phyloP scores from a whole-genome alignment of 2,329 filamentous ascomycete genomes.

The Phialophora expanda region DNA sequence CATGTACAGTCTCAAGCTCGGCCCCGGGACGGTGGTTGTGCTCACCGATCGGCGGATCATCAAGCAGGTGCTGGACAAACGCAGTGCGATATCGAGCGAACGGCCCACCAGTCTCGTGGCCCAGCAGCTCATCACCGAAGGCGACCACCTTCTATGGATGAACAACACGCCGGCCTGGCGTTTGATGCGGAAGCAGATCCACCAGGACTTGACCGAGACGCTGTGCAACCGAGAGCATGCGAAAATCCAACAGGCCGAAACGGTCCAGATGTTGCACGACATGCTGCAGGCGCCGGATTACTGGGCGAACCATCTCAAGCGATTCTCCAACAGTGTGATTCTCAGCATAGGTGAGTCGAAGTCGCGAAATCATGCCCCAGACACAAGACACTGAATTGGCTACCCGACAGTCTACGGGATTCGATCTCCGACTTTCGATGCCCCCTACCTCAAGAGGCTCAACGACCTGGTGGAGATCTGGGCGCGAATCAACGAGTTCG shows the following conservation, averaged over 20 bases:
- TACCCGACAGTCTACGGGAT: conserved; percentile 44
- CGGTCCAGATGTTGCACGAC: conserved; percentile 34
- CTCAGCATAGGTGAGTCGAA: conserved; percentile 45
- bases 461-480: conserved; percentile 30
- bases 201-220: conserved; percentile 54
- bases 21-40: conserved; percentile 48
- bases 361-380: background rate
- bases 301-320: conserved; percentile 33
- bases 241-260: conserved; percentile 35
- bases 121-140: conserved; percentile 31
- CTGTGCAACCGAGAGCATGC: conserved; percentile 45
- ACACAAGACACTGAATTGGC: background rate
- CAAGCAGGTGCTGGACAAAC: conserved; percentile 54
- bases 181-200: conserved; percentile 49
- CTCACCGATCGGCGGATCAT: conserved; percentile 49
- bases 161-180: conserved; percentile 33
- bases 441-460: conserved; percentile 28
- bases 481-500: conserved; percentile 39
- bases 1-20: conserved; percentile 51
- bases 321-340: conserved; percentile 46
- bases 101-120: conserved; percentile 43
- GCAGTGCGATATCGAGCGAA: conserved; percentile 50
- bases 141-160: conserved; percentile 33
- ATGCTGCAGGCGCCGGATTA: conserved; percentile 27
- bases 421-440: conserved; percentile 40